Conservation (phyloP, 495 filamentous ascomycete genomes). For the Lepidopterella palustris region DNA sequence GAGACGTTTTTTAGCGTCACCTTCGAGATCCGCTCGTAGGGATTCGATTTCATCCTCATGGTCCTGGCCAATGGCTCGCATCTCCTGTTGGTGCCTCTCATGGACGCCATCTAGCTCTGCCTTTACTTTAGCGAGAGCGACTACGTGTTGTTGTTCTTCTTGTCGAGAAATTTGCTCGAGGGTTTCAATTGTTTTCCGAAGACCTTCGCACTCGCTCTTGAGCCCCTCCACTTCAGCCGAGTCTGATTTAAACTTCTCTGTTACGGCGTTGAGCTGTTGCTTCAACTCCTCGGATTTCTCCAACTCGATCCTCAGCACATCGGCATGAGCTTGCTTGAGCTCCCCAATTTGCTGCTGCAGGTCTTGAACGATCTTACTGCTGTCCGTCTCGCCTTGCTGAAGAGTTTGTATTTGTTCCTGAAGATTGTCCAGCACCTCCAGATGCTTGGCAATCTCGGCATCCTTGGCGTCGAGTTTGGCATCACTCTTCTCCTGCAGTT, state of each 20-base stretch:
- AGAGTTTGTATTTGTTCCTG: constrained; percentile 22
- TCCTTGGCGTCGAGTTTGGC: constrained; percentile 15
- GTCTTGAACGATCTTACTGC: constrained; percentile 19
- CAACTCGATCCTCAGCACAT: constrained; percentile 9
- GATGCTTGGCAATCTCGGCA: constrained; percentile 14
- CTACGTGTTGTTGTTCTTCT: constrained; percentile 15
- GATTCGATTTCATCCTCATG: constrained; percentile 26
- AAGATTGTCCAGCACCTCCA: constrained; percentile 16
- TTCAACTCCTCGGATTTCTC: constrained; percentile 25
- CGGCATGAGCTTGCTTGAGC: constrained; percentile 17
- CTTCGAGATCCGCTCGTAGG: constrained; percentile 23
- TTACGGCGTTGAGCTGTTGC: constrained; percentile 24
- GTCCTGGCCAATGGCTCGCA: constrained; percentile 20
- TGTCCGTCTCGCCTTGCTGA: constrained; percentile 25
- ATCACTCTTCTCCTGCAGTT: constrained; percentile 2
- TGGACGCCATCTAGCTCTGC: constrained; percentile 9
- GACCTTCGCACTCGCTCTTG: constrained; percentile 20
- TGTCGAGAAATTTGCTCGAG: constrained; percentile 17
- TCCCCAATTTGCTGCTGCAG: constrained; percentile 22
- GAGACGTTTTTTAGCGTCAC: constrained; percentile 23
- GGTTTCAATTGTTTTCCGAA: constrained; percentile 20
- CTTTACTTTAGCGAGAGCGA: constrained; percentile 13
- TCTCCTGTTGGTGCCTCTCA: constrained; percentile 12
- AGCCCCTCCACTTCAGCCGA: constrained; percentile 9
- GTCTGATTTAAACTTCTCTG: constrained; percentile 21